Conservation (phyloP, 495 filamentous ascomycete species). For the Penicillium diatomitis region DNA sequence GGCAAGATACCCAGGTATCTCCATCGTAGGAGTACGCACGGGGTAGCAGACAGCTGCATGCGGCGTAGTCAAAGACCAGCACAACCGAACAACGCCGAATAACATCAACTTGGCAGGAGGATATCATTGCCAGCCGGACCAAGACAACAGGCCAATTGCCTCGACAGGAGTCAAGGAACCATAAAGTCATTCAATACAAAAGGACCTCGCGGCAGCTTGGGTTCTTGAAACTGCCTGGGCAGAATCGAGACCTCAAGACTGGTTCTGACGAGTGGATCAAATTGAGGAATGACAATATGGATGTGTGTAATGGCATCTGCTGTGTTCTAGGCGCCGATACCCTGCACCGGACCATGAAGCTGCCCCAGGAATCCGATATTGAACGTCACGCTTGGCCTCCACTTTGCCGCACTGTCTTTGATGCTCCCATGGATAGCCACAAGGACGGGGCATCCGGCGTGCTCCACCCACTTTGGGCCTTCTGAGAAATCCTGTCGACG, state of each 20-base stretch:
- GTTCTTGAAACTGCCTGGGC: conserved; percentile 19
- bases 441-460: conserved; percentile 23
- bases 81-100: conserved; percentile 10
- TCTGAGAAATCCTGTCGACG: conserved; percentile 9
- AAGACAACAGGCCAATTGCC: conserved; percentile 31
- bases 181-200: conserved; percentile 20
- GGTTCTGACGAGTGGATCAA: conserved; percentile 46
- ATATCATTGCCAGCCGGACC: conserved; percentile 27
- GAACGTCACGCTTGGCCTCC: conserved; percentile 7
- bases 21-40: conserved; percentile 34
- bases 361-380: conserved; percentile 16
- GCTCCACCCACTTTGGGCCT: conserved; percentile 30
- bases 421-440: conserved; percentile 22
- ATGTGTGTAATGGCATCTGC: conserved; percentile 31
- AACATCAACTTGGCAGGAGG: conserved; percentile 15
- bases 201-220: conserved; percentile 39
- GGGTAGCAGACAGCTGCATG: conserved; percentile 23
- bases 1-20: conserved; percentile 34
- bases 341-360: conserved; percentile 15
- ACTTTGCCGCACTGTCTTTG: conserved; percentile 12
- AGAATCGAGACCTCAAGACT: conserved; percentile 17
- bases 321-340: conserved; percentile 29
- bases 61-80: conserved; percentile 15
- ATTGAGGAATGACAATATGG: conserved; percentile 16
- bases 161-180: conserved; percentile 17